Conservation (phyloP, 176 grass and related monocot genomes). For the Triticum urartu region DNA sequence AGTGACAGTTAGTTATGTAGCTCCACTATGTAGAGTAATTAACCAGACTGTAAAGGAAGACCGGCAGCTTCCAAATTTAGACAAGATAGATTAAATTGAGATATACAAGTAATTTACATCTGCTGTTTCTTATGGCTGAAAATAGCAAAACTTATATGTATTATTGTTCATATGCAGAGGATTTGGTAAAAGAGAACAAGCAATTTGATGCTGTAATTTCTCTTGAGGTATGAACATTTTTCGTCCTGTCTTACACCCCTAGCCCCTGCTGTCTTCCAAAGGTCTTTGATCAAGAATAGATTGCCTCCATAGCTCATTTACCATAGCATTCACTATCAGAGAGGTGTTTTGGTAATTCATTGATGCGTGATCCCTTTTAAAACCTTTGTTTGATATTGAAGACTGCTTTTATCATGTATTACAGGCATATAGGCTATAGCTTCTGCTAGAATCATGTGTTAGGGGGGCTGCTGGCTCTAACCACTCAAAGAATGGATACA, state of each 20-base stretch:
- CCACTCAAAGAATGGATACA: background rate
- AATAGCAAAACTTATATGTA: conserved; percentile 34
- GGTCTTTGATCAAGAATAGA: background rate
- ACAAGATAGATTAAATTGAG: background rate
- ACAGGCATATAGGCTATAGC: background rate
- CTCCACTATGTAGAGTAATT: background rate
- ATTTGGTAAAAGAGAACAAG: conserved; percentile 74
- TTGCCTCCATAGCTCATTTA: background rate
- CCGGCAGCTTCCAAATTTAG: background rate
- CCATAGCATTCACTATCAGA: background rate
- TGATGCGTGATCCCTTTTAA: background rate
- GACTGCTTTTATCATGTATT: background rate
- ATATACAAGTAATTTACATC: background rate
- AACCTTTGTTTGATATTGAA: background rate
- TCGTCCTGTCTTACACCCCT: background rate
- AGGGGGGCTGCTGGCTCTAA: background rate
- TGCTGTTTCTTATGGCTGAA: conserved; percentile 27
- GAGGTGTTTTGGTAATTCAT: background rate
- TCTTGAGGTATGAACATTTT: conserved; percentile 67
- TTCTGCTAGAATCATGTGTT: conserved; percentile 8
- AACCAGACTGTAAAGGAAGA: background rate
- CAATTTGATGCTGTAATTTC: conserved; percentile 95
- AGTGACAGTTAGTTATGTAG: background rate
- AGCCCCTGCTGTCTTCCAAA: background rate
- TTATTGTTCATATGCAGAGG: conserved; percentile 58